A percentile compares a stretch with the other conserved stretches of the same genome.
These are phyloP conservation scores for Taxillus chinensis DNA, from an alignment of 164 flowering plant genomes.

Conservation along the genomic window DNA sequence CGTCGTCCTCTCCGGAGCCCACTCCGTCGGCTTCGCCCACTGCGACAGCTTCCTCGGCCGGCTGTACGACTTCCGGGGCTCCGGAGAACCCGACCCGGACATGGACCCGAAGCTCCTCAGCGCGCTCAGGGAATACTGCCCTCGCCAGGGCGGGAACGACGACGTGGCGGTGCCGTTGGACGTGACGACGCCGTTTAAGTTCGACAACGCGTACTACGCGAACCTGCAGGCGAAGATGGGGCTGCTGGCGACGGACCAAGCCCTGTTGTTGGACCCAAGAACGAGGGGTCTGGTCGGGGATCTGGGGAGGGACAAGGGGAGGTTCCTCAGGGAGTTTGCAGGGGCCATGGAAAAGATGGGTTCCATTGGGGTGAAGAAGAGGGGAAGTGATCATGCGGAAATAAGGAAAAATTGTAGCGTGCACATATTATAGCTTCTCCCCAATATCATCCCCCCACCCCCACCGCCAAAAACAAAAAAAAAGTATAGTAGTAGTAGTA, in stretches of 20 bases:
- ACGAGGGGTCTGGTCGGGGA: slow-evolving; percentile 49
- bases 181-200: slow-evolving; percentile 63
- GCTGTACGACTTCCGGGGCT: slow-evolving; percentile 47
- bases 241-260: slow-evolving; percentile 64
- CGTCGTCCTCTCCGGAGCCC: slow-evolving; percentile 88
- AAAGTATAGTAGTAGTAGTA: too few species aligned
- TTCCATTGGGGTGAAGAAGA: slow-evolving; percentile 46
- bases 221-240: slow-evolving; percentile 64
- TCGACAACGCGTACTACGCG: slow-evolving; percentile 64
- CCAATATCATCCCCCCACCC: too few species aligned
- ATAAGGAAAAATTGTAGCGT: slow-evolving; percentile 55
- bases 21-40: slow-evolving; percentile 81
- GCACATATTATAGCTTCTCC: slow-evolving; percentile 13
- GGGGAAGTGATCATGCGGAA: slow-evolving; percentile 67
- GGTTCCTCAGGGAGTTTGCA: slow-evolving; percentile 63
- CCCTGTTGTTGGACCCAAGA: slow-evolving; percentile 52
- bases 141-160: slow-evolving; percentile 45
- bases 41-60: slow-evolving; percentile 49
- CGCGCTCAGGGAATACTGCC: slow-evolving; percentile 66
- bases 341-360: slow-evolving; percentile 90
- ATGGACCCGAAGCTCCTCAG: slow-evolving; percentile 60
- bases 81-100: slow-evolving; percentile 51
- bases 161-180: slow-evolving; percentile 68
- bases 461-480: too few species aligned
- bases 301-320: slow-evolving; percentile 50